Evolutionary conservation across 2,329 filamentous ascomycete genomes (phyloP).

Genomic region (Harringtonia lauricola): DNA sequence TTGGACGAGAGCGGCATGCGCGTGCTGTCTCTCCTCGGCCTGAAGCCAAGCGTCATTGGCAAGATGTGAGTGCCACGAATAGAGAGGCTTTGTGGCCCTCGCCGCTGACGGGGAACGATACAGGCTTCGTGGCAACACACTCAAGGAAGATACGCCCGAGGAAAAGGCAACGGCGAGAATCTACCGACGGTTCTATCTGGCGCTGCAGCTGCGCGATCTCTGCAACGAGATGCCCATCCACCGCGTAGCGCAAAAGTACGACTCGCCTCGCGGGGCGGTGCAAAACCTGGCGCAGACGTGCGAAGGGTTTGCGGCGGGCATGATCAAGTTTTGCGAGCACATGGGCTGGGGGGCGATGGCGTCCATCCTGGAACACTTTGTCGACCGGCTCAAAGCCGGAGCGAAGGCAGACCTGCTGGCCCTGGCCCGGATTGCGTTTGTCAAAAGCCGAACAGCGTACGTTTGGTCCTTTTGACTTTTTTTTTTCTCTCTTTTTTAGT

Average conservation of each 20-base stretch:
- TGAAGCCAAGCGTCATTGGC: slow-evolving; percentile 57
- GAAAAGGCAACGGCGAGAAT: slow-evolving; percentile 52
- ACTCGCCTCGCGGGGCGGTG: slow-evolving; percentile 56
- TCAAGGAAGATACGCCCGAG: slow-evolving; percentile 50
- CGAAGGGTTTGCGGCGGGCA: slow-evolving; percentile 67
- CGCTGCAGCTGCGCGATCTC: slow-evolving; percentile 66
- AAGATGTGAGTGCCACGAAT: slow-evolving; percentile 50
- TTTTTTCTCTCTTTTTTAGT: neutral
- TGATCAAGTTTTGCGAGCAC: slow-evolving; percentile 67
- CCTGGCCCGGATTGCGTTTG: slow-evolving; percentile 59
- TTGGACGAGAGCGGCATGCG: slow-evolving; percentile 62
- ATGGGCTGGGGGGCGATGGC: slow-evolving; percentile 69
- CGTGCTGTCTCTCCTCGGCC: slow-evolving; percentile 55
- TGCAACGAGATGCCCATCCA: slow-evolving; percentile 68
- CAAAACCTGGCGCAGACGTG: slow-evolving; percentile 66
- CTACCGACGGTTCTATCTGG: slow-evolving; percentile 63
- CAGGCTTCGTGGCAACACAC: slow-evolving; percentile 54
- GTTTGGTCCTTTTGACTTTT: slow-evolving; percentile 8
- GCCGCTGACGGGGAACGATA: slow-evolving; percentile 4
- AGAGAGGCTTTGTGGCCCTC: too few relatives aligned
- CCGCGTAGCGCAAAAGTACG: slow-evolving; percentile 58
- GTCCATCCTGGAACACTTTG: slow-evolving; percentile 64
- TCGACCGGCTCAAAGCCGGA: slow-evolving; percentile 61
- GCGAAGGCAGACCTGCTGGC: slow-evolving; percentile 60
- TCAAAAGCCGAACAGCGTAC: slow-evolving; percentile 66